Base-by-base conservation (phyloP, 176 grass and related monocot species). In the Ensete ventricosum region DNA sequence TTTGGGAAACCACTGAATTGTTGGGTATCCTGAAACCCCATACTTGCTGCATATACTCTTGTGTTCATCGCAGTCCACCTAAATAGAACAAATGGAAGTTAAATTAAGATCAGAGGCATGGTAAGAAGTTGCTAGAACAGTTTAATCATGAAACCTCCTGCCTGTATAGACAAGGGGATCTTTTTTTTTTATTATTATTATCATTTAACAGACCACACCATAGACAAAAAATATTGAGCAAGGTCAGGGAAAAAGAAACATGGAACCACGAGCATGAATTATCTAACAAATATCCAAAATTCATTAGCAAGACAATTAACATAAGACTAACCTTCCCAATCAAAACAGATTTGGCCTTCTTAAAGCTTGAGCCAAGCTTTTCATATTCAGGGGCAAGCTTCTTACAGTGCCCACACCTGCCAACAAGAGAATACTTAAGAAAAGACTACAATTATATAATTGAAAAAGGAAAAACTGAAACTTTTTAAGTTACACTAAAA, bases 351-450 rank as follows among this genome's bases (percentile, higher is more conserved):
- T 98, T 98, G 71, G 88, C 80, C 79, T 93, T 98, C 73, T 93
- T 98, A 77, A 98, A 98, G 77, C 90, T 98, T 76, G 81, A 85
- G 9, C 86, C 86, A 23, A 98, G 88, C 74, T 98, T 89, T 81
- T 98, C 95, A 76, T 98, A 98, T 74, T 98, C 90, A 17, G 95
- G 95, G 50, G 95, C 95, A 87, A 98, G 95, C 62, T 98, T 98
- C 88, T 98, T 98, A 84, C 95, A 98, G 69, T 98, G 95, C 1
- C 95, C 95, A 24, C 95, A 98, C 95, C 95, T 98, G 82, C 52
- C 69, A 77, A 59, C 5, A 76, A 73, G 23, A 69, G 27, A 20
- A 59, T 43, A 52, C 19, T 53, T 20, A 70, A 24, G 19, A 3
- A 50, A 20, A 2, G 19, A 20, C 34, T 69, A 49, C 5, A 69